Evolutionary conservation across 2,329 filamentous ascomycete species (phyloP).

Genomic region (Aspergillus fischeri): DNA sequence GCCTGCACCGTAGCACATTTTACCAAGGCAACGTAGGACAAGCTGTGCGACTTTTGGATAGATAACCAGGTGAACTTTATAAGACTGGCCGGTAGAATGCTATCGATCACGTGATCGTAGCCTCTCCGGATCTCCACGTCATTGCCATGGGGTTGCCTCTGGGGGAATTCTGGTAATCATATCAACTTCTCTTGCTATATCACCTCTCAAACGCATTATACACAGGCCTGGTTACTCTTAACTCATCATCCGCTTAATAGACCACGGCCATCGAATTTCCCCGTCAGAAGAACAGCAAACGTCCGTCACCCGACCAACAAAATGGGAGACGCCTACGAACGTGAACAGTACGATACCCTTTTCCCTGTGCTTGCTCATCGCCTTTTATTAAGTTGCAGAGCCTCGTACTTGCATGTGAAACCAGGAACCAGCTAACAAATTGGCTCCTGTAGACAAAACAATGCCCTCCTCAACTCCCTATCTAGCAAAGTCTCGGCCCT

Average conservation of each 20-base stretch:
- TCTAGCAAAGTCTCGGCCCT: constrained; percentile 86
- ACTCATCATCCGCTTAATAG: neutral
- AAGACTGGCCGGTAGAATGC: too few relatives aligned
- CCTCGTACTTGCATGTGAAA: neutral
- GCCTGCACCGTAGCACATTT: neutral
- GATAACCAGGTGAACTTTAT: neutral
- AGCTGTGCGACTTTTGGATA: neutral
- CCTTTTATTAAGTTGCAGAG: neutral
- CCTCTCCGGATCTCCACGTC: neutral
- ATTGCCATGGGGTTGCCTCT: neutral
- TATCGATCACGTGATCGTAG: constrained; percentile 3
- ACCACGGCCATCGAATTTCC: neutral
- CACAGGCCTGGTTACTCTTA: neutral
- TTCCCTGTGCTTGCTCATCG: neutral
- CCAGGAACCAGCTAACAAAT: neutral
- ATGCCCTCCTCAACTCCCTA: constrained; percentile 86
- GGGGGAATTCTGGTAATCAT: neutral
- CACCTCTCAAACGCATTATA: neutral
- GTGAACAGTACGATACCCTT: constrained; percentile 54
- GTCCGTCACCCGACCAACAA: constrained; percentile 10
- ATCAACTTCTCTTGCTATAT: neutral
- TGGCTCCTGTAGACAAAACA: constrained; percentile 66
- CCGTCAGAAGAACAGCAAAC: neutral
- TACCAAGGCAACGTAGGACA: neutral
- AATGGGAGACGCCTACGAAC: constrained; percentile 75